A percentile compares a stretch with the other conserved stretches of the same genome.
Conservation (phyloP, 176 grass and related monocot species). For the Aegilops sharonensis region DNA sequence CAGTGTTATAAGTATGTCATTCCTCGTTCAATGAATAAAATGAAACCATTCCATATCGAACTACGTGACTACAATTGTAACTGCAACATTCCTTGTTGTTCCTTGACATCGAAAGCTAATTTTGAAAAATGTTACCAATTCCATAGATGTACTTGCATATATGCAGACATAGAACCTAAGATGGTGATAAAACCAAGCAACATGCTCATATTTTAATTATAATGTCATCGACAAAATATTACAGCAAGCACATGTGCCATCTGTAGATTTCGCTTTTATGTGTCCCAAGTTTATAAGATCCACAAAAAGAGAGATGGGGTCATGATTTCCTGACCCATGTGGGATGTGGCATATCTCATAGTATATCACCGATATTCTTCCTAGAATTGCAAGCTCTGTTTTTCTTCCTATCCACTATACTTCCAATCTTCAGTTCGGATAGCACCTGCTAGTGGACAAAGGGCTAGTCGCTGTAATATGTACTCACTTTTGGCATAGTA, state of each 20-base stretch:
- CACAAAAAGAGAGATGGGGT: background rate
- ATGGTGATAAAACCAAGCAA: background rate
- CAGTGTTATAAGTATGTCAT: background rate
- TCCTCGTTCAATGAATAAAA: background rate
- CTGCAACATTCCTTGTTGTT: background rate
- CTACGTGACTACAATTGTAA: background rate
- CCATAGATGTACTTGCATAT: background rate
- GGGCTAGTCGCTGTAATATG: background rate
- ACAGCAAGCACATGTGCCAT: background rate
- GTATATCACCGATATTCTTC: background rate
- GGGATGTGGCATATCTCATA: background rate
- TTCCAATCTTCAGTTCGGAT: background rate
- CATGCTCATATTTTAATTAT: background rate
- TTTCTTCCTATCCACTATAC: background rate
- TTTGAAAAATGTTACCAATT: background rate
- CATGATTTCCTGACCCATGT: background rate
- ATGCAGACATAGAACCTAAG: background rate
- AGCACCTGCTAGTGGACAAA: background rate
- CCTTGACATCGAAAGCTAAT: background rate
- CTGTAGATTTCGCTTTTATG: background rate
- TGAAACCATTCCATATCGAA: background rate
- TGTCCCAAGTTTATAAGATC: background rate
- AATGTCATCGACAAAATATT: background rate
- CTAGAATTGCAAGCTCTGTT: background rate
- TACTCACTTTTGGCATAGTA: background rate